Conservation (phyloP, 2,329 filamentous ascomycete species). For the Aspergillus pseudoglaucus region DNA sequence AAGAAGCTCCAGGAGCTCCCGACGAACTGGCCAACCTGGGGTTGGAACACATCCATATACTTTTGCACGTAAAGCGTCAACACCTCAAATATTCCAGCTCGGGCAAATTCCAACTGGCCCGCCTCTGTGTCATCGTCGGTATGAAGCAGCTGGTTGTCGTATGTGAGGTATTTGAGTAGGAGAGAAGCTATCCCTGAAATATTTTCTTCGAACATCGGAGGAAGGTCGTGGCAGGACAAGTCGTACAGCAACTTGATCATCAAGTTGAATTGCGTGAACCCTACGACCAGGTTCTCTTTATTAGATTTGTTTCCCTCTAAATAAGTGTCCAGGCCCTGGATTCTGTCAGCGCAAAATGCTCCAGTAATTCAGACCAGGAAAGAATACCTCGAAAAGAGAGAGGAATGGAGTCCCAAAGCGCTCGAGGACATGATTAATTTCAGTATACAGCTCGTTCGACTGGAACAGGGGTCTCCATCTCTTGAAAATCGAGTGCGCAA, state of each 20-base stretch:
- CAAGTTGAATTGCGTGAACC: conserved; percentile 80
- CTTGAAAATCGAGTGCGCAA: conserved; percentile 96
- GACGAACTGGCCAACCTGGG: conserved; percentile 75
- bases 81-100: conserved; percentile 87
- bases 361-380: background rate
- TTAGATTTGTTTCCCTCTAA: conserved; percentile 71
- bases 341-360: conserved; percentile 8
- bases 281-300: conserved; percentile 64
- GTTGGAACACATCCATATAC: conserved; percentile 87
- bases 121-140: conserved; percentile 88
- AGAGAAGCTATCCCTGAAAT: conserved; percentile 68
- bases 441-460: conserved; percentile 84
- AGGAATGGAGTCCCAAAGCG: conserved; percentile 83
- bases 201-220: conserved; percentile 89
- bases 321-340: conserved; percentile 44
- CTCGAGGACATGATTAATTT: conserved; percentile 90
- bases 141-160: conserved; percentile 73
- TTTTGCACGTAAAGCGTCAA: conserved; percentile 88
- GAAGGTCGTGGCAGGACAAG: conserved; percentile 93
- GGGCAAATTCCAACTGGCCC: conserved; percentile 75
- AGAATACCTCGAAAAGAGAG: conserved; percentile 64
- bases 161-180: conserved; percentile 87
- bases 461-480: conserved; percentile 91
- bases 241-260: conserved; percentile 92
- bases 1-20: conserved; percentile 85